These are phyloP conservation scores for Pestalotiopsis sp. DNA, from an alignment of 2,329 filamentous ascomycete genomes.

Conservation along the genomic window DNA sequence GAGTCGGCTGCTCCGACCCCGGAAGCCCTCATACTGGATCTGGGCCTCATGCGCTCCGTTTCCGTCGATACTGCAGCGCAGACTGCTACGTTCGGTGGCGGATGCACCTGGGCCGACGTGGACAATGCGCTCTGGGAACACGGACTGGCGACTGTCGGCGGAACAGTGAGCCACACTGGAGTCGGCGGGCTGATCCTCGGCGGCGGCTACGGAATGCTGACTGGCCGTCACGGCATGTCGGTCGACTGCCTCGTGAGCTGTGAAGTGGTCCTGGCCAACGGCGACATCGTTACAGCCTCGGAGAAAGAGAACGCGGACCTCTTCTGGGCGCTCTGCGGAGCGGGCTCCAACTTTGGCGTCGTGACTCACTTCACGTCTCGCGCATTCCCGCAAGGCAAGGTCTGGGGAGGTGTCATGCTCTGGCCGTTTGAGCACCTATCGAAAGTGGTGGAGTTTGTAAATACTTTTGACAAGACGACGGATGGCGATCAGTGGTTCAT, in stretches of 20 bases:
- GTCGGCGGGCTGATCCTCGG: conserved; percentile 59
- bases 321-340: conserved; percentile 41
- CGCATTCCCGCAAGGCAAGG: conserved; percentile 29
- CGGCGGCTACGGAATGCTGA: conserved; percentile 59
- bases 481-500: conserved; percentile 18
- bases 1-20: conserved; percentile 45
- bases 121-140: conserved; percentile 49
- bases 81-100: conserved; percentile 50
- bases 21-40: conserved; percentile 55
- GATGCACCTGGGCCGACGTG: conserved; percentile 54
- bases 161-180: conserved; percentile 63
- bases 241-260: conserved; percentile 40
- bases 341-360: conserved; percentile 42
- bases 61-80: conserved; percentile 43
- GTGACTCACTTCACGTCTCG: conserved; percentile 37
- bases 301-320: conserved; percentile 41
- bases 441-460: conserved; percentile 29
- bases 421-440: conserved; percentile 27
- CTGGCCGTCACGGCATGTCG: conserved; percentile 50
- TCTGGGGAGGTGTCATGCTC: conserved; percentile 31
- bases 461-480: conserved; percentile 26
- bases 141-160: conserved; percentile 59
- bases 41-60: conserved; percentile 50
- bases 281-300: conserved; percentile 37
- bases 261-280: conserved; percentile 39